phyloP scores from a whole-genome alignment of 768 basidiomycete genomes.

The Lactarius vividus region DNA sequence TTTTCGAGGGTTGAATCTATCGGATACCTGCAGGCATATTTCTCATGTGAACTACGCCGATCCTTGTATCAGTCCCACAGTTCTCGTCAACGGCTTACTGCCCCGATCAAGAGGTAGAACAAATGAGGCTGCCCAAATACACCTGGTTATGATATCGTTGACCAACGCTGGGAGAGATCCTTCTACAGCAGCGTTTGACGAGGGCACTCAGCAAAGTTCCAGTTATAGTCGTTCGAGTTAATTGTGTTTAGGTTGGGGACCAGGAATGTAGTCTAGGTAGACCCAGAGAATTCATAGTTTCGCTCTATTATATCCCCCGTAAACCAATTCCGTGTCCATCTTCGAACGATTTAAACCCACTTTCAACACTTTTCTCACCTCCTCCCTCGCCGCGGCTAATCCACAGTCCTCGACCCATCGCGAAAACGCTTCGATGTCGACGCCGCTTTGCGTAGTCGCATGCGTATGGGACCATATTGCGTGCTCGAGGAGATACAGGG shows the following conservation, averaged over 20 bases:
- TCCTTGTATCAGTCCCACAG: background rate
- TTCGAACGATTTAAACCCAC: background rate
- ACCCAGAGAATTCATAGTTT: background rate
- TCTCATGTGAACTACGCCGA: background rate
- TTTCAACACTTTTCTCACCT: conserved; percentile 29
- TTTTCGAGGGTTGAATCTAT: background rate
- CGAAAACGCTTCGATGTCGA: conserved; percentile 51
- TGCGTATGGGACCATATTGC: conserved; percentile 53
- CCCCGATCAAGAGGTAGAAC: background rate
- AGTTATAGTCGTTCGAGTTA: background rate
- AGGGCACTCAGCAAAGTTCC: background rate
- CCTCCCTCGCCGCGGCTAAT: conserved; percentile 32
- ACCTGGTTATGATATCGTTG: background rate
- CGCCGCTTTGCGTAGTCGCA: conserved; percentile 32
- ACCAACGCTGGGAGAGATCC: background rate
- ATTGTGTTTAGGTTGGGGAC: background rate
- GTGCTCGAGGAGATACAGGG: conserved; percentile 64
- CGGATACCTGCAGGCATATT: background rate
- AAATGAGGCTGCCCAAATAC: background rate
- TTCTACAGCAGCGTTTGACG: background rate
- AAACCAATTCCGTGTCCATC: background rate
- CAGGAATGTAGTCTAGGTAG: background rate
- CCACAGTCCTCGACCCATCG: conserved; percentile 49
- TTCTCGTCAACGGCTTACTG: background rate
- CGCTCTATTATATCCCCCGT: conserved; percentile 2